These are phyloP conservation scores for Platanthera zijinensis DNA, from an alignment of 106 monocot genomes.

Conservation along the genomic window DNA sequence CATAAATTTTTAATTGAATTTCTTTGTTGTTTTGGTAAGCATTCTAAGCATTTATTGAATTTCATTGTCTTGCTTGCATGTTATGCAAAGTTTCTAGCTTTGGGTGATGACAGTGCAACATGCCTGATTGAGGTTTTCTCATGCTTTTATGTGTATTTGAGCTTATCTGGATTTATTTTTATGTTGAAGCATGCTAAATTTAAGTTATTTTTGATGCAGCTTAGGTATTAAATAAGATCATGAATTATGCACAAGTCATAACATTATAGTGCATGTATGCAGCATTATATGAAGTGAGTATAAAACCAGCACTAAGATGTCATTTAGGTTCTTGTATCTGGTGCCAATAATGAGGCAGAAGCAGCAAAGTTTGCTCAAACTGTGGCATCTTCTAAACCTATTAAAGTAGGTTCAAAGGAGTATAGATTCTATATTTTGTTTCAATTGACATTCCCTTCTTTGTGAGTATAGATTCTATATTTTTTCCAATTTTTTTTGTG, in stretches of 20 bases:
- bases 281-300: too few species aligned
- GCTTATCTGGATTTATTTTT: not conserved
- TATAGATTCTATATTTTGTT: slow-evolving; percentile 1
- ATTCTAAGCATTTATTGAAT: not conserved
- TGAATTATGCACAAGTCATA: not conserved
- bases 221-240: not conserved
- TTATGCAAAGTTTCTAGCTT: slow-evolving; percentile 98
- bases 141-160: not conserved
- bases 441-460: not conserved
- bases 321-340: slow-evolving; percentile 63
- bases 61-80: slow-evolving; percentile 35
- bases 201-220: not conserved
- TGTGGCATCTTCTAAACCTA: slow-evolving; percentile 88
- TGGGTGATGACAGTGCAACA: slow-evolving; percentile 98
- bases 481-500: too few species aligned
- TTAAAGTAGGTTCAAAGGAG: slow-evolving; percentile 40
- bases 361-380: slow-evolving; percentile 88
- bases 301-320: not conserved
- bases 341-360: slow-evolving; percentile 62
- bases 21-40: not conserved
- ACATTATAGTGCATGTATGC: too few species aligned
- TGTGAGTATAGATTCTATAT: too few species aligned
- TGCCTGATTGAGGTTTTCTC: slow-evolving; percentile 88
- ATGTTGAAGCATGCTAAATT: not conserved
- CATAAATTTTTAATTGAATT: not conserved